Percentiles rank a stretch among this genome's conserved stretches.
Conservation (phyloP, 306 rosid species). For the Cucurbita argyrosperma region DNA sequence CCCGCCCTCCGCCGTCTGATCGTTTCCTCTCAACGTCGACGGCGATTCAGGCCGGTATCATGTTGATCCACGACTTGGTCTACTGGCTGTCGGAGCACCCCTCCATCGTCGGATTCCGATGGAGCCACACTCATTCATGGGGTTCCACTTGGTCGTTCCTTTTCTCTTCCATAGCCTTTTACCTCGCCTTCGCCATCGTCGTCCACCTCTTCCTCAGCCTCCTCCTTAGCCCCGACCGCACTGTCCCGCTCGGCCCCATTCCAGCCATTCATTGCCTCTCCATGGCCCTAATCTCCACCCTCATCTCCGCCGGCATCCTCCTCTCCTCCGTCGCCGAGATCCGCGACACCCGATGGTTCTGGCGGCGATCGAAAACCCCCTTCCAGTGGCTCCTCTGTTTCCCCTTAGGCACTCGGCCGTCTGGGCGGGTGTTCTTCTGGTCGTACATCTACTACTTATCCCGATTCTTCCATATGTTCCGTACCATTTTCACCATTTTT, state of each 20-base stretch:
- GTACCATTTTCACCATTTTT: slow-evolving; percentile 39
- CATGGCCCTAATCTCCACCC: slow-evolving; percentile 47
- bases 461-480: slow-evolving; percentile 60
- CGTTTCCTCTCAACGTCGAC: neutral
- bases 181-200: slow-evolving; percentile 29
- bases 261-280: slow-evolving; percentile 74
- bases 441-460: slow-evolving; percentile 63
- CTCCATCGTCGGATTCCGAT: slow-evolving; percentile 59
- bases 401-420: slow-evolving; percentile 75
- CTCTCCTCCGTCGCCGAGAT: slow-evolving; percentile 69
- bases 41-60: slow-evolving; percentile 1
- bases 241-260: slow-evolving; percentile 61
- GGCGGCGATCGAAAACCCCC: slow-evolving; percentile 77
- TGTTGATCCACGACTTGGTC: slow-evolving; percentile 20
- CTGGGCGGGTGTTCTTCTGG: slow-evolving; percentile 98
- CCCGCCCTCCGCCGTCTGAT: slow-evolving; percentile 10
- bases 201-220: slow-evolving; percentile 27
- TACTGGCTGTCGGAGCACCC: slow-evolving; percentile 93
- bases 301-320: slow-evolving; percentile 51
- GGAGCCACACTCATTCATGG: slow-evolving; percentile 59
- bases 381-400: slow-evolving; percentile 88
- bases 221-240: slow-evolving; percentile 21
- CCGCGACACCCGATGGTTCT: slow-evolving; percentile 86
- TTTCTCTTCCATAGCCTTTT: slow-evolving; percentile 37
- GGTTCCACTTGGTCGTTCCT: slow-evolving; percentile 92